Percentiles rank a stretch among this genome's conserved stretches.
Conservation (phyloP, 2,329 filamentous ascomycete species). For the Microcera coccophila region DNA sequence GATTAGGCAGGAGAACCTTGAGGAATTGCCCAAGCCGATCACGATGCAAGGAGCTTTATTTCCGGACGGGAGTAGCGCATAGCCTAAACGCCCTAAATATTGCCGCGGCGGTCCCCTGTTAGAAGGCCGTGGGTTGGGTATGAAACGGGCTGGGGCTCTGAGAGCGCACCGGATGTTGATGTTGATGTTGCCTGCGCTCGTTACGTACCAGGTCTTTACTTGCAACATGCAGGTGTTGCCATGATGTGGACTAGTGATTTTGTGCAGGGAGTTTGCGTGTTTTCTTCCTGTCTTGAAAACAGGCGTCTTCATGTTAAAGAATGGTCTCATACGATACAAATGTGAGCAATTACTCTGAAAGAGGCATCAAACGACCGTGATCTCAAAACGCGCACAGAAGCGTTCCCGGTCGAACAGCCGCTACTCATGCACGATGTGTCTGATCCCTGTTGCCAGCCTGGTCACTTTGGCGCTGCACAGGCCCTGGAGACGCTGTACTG, state of each 20-base stretch:
- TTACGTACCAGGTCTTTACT: too few relatives aligned
- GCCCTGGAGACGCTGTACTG: constrained; percentile 2
- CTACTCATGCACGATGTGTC: constrained; percentile 30
- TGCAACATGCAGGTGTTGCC: constrained; percentile 9
- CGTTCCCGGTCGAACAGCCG: too few relatives aligned
- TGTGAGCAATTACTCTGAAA: background rate
- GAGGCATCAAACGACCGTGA: background rate
- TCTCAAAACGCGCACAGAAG: background rate
- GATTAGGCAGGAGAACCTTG: background rate
- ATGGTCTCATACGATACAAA: constrained; percentile 1
- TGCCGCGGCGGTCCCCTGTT: too few relatives aligned
- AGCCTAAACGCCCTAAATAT: too few relatives aligned
- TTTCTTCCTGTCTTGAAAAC: too few relatives aligned
- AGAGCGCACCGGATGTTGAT: constrained; percentile 8
- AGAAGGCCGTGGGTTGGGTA: constrained; percentile 2
- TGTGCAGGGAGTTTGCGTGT: too few relatives aligned
- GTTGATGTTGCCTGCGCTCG: too few relatives aligned
- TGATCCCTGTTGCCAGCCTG: constrained; percentile 19
- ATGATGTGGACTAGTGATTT: constrained; percentile 4
- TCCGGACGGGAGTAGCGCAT: too few relatives aligned
- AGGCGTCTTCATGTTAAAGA: background rate
- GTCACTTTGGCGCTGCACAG: background rate
- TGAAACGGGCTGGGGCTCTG: constrained; percentile 23
- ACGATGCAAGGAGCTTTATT: too few relatives aligned
- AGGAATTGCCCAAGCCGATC: too few relatives aligned